Base-by-base conservation (phyloP, 176 grass and related monocot genomes). In the Carex parvula region DNA sequence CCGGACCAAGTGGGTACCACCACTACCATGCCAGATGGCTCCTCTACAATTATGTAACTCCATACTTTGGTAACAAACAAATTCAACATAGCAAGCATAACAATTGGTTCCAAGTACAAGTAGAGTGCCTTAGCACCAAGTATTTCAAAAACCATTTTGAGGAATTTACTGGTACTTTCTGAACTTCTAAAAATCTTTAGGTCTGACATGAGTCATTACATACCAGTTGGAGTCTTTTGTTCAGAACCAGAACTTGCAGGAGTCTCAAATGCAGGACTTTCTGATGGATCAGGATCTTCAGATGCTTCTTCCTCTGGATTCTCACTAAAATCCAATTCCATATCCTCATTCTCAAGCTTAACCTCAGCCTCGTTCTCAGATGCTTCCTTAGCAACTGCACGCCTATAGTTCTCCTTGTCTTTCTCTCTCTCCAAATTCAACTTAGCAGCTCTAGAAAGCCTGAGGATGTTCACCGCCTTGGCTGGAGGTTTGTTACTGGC, bases 251-350 rank as follows among this genome's bases (percentile, higher is more conserved):
- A 81, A 81, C 79, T 78, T 30, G 30, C 56, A 64, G 81, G 84
- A 54, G 88, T 94, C 79, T 86, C 92, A 57, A 85, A 90, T 86
- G 82, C 79, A 78, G 66, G 86, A 89, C 86, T 91, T 48, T 98
- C 95, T 3, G 72, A 75, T 75, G 55, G 88, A 86, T 98, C 92
- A 53, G 87, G 65, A 79, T 98, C 96, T 76, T 98, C 96, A 84
- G 85, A 81, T 29, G 54, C 79, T 86, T 95, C 92, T 30, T 84
- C 91, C 85, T 95, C 96, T 87, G 79, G 82, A 85, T 94, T 98
- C 87, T 98, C 96, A 84, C 86, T 88, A 80, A 98, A 98, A 85
- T 98, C 89, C 84, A 98, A 93, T 60, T 98, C 96, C 96, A 98
- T 63, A 66, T 86, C 89, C 74, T 88, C 91, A 37, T 81, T 89